Conservation (phyloP, 2,329 filamentous ascomycete genomes). For the Paecilomyces sp. region DNA sequence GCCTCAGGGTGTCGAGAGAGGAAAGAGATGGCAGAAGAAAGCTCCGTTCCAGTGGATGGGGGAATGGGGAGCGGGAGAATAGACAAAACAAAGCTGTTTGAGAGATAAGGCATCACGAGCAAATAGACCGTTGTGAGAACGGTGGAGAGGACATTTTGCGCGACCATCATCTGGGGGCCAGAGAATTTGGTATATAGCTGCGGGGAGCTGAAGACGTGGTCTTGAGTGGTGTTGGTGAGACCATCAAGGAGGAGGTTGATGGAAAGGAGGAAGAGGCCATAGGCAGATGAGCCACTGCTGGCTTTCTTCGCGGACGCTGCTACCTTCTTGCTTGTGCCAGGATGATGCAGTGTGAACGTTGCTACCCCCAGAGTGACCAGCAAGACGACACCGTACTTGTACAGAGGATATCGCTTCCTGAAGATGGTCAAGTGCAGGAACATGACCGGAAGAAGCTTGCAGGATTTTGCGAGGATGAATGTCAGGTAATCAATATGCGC, state of each 20-base stretch:
- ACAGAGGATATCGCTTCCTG: constrained; percentile 78
- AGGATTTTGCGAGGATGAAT: constrained; percentile 93
- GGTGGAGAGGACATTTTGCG: constrained; percentile 84
- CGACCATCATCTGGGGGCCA: constrained; percentile 99
- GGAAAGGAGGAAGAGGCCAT: constrained; percentile 69
- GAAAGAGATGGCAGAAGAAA: constrained; percentile 72
- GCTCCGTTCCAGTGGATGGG: constrained; percentile 61
- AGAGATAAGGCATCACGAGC: constrained; percentile 69
- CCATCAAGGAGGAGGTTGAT: constrained; percentile 95
- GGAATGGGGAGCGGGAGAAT: constrained; percentile 57
- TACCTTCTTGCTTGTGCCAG: constrained; percentile 54
- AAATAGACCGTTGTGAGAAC: constrained; percentile 71
- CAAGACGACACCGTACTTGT: constrained; percentile 92
- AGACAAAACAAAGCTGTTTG: constrained; percentile 57
- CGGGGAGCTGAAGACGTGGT: constrained; percentile 72
- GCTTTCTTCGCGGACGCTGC: constrained; percentile 28
- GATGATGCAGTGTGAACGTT: constrained; percentile 83
- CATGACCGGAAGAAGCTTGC: constrained; percentile 99
- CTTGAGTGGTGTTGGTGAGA: constrained; percentile 92
- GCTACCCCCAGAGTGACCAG: constrained; percentile 89
- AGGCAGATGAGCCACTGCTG: constrained; percentile 58
- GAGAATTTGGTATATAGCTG: constrained; percentile 66
- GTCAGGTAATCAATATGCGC: constrained; percentile 97
- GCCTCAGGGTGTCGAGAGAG: constrained; percentile 72
- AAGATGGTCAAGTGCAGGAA: constrained; percentile 90